Percentiles rank a stretch among this genome's conserved stretches.
Conservation (phyloP, 192 early-diverging fungal genomes). For the Powellomyces hirtus region DNA sequence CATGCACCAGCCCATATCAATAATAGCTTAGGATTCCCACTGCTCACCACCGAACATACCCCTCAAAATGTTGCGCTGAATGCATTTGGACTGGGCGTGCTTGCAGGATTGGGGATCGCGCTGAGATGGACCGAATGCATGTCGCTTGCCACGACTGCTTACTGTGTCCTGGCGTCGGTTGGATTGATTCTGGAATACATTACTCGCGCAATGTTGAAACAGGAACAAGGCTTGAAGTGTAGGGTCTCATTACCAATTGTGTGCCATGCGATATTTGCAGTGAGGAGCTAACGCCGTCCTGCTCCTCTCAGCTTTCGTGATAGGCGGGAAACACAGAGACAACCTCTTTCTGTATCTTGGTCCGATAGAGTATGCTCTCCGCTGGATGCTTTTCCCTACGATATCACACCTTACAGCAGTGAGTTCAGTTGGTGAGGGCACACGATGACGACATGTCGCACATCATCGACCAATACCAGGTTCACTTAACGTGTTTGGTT, state of each 20-base stretch:
- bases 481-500: background rate
- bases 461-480: background rate
- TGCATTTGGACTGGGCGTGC: constrained; percentile 65
- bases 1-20: background rate
- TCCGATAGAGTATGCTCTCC: constrained; percentile 1
- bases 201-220: constrained; percentile 73
- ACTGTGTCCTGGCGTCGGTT: background rate
- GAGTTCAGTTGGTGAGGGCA: constrained; percentile 11
- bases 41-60: constrained; percentile 66
- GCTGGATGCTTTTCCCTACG: background rate
- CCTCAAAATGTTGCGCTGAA: constrained; percentile 79
- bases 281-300: background rate
- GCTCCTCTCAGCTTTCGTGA: background rate
- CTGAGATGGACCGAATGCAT: constrained; percentile 32
- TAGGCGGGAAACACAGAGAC: background rate
- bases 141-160: constrained; percentile 5
- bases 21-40: constrained; percentile 17
- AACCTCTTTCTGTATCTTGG: background rate
- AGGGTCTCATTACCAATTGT: background rate
- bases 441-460: too few species aligned
- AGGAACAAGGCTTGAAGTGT: constrained; percentile 29
- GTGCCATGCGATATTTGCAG: background rate
- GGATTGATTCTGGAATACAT: constrained; percentile 66
- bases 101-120: constrained; percentile 53
- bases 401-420: constrained; percentile 1